Evolutionary conservation across 306 rosid species (phyloP), one percentile per base, ranked within the genome.

Genomic region (Citrullus colocynthis): DNA sequence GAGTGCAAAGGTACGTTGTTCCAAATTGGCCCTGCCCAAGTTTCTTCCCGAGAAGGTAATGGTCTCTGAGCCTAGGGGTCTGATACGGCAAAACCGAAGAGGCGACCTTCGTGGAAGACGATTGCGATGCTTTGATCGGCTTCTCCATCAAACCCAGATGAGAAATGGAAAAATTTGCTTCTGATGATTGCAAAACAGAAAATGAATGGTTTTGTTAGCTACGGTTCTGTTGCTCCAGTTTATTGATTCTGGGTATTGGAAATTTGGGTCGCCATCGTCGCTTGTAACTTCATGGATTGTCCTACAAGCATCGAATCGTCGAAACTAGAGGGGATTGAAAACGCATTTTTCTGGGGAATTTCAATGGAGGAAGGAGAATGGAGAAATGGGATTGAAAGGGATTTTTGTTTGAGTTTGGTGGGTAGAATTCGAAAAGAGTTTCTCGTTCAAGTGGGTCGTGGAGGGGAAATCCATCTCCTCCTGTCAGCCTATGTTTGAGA

Each of bases 21-120:
- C 96, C 97, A 64, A 89, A 90, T 82, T 93, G 96, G 6, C 97
- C 97, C 39, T 90, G 96, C 1, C 96, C 97, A 0, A 93, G 92
- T 74, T 90, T 93, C 90, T 88, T 93, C 6, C 97, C 97, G 28
- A 93, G 75, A 41, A 88, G 87, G 79, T 93, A 93, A 73, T 89
- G 94, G 39, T 93, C 96, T 86, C 97, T 86, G 11, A 93, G 78
- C 15, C 85, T 79, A 4, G 88, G 86, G 3, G 97, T 93, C 54
- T 90, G 86, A 75, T 90, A 84, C 0, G 97, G 97, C 77, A 93
- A 81, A 41, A 93, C 96, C 8, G 86, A 39, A 15, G 7, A 6
- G 49, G 16, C 17, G 37, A 60, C 39, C 82, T 52, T 80, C 13
- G 59, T 44, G 66, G 85, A 15, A 8, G 88, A 63, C 7, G 90